Evolutionary conservation across 768 basidiomycete genomes (phyloP).

Genomic region (Hydnomerulius pinastri): DNA sequence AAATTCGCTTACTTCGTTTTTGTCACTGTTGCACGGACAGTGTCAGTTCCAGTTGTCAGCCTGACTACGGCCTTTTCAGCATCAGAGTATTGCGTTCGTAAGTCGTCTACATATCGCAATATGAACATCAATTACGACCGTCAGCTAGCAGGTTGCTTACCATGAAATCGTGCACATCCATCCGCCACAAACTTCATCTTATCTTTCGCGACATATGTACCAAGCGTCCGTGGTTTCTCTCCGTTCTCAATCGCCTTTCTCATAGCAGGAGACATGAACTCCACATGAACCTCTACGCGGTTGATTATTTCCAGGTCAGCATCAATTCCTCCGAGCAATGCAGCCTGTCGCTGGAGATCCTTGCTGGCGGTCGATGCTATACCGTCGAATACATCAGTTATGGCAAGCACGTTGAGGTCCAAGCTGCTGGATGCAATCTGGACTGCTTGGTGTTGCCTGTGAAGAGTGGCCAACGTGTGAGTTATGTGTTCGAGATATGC

Average conservation of each 20-base stretch:
- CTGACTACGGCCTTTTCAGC: constrained; percentile 53
- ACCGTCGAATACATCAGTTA: constrained; percentile 68
- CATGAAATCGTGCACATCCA: constrained; percentile 66
- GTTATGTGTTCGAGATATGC: constrained; percentile 64
- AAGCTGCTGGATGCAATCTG: constrained; percentile 73
- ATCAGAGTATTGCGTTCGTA: constrained; percentile 53
- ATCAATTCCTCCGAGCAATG: constrained; percentile 62
- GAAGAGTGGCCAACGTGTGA: constrained; percentile 52
- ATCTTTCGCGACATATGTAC: constrained; percentile 75
- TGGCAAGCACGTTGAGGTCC: constrained; percentile 70
- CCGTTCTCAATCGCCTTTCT: constrained; percentile 73
- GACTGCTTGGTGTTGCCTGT: constrained; percentile 68
- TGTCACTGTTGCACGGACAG: constrained; percentile 51
- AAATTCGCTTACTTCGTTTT: constrained; percentile 44
- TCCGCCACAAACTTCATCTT: constrained; percentile 84
- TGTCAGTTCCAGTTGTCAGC: constrained; percentile 60
- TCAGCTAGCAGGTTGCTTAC: constrained; percentile 38
- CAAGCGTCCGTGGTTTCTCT: constrained; percentile 66
- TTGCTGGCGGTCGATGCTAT: constrained; percentile 53
- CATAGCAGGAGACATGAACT: constrained; percentile 70
- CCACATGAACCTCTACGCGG: constrained; percentile 67
- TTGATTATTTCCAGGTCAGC: constrained; percentile 73
- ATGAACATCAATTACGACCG: background rate
- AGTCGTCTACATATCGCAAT: constrained; percentile 48
- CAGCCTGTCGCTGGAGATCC: constrained; percentile 68